These are phyloP conservation scores for Abrus precatorius DNA, from an alignment of 306 rosid species.

Conservation along the genomic window DNA sequence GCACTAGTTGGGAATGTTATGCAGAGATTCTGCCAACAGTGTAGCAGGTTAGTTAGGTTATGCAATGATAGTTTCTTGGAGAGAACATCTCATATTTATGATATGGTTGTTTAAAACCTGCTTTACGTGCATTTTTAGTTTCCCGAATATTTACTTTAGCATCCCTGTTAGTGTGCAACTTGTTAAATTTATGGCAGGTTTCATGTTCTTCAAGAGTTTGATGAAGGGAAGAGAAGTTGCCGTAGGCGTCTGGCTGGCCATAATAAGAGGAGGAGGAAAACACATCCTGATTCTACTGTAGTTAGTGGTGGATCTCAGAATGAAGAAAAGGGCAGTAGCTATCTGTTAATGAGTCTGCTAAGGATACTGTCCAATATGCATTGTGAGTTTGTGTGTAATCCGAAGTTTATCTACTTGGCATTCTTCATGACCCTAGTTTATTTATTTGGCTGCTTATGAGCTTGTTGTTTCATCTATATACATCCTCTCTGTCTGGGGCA, in stretches of 20 bases:
- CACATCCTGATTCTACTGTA: slow-evolving; percentile 67
- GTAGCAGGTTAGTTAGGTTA: slow-evolving; percentile 86
- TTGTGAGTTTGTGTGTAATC: slow-evolving; percentile 63
- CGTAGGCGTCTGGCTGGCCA: slow-evolving; percentile 98
- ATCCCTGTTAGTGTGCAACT: slow-evolving; percentile 49
- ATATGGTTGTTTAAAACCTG: slow-evolving; percentile 13
- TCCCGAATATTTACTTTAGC: slow-evolving; percentile 41
- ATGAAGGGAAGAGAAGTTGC: slow-evolving; percentile 98
- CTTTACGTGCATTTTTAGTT: slow-evolving; percentile 13
- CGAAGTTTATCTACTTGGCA: slow-evolving; percentile 32
- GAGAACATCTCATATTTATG: slow-evolving; percentile 30
- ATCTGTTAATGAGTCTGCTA: slow-evolving; percentile 78
- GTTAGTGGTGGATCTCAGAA: slow-evolving; percentile 70
- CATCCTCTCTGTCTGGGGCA: slow-evolving; percentile 16
- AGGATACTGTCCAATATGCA: slow-evolving; percentile 87
- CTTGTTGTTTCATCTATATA: not conserved
- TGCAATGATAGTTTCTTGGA: slow-evolving; percentile 27
- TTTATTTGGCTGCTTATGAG: slow-evolving; percentile 35
- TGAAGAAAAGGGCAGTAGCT: slow-evolving; percentile 81
- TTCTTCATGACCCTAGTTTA: slow-evolving; percentile 3
- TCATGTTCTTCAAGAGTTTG: slow-evolving; percentile 95
- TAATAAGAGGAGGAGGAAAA: slow-evolving; percentile 90
- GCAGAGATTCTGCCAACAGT: slow-evolving; percentile 98
- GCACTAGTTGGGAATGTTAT: slow-evolving; percentile 82
- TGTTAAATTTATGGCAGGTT: slow-evolving; percentile 74